These are phyloP conservation scores for Allomyces javanicus DNA, from an alignment of 192 early-diverging fungal genomes.

Conservation along the genomic window DNA sequence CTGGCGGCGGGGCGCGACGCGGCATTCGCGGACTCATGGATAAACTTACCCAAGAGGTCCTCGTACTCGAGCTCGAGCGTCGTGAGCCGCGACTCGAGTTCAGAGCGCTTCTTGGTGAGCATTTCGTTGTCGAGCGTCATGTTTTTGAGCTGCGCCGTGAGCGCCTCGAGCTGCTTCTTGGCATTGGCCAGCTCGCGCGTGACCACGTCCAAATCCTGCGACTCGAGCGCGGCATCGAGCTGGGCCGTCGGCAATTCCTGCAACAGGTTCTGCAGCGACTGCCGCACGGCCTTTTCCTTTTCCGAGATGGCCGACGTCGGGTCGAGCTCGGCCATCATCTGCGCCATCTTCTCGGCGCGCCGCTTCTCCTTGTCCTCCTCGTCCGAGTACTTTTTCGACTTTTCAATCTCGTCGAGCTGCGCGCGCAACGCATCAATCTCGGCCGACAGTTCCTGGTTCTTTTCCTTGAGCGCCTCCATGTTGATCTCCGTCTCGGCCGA, in stretches of 20 bases:
- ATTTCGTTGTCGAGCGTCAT: constrained; percentile 34
- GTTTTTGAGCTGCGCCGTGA: constrained; percentile 39
- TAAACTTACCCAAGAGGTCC: constrained; percentile 40
- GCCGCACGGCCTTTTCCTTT: constrained; percentile 55
- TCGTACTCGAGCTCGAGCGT: constrained; percentile 62
- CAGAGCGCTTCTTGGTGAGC: constrained; percentile 35
- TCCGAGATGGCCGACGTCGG: constrained; percentile 49
- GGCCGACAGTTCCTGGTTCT: constrained; percentile 48
- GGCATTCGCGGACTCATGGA: not conserved
- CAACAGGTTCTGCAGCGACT: constrained; percentile 31
- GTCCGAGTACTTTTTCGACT: constrained; percentile 21
- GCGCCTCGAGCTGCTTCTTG: constrained; percentile 35
- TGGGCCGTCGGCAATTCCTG: not conserved
- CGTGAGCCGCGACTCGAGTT: constrained; percentile 47
- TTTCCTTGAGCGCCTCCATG: constrained; percentile 75
- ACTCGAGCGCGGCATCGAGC: constrained; percentile 18
- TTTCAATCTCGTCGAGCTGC: constrained; percentile 27
- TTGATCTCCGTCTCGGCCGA: constrained; percentile 74
- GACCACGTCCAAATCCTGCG: constrained; percentile 27
- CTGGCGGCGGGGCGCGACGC: no score
- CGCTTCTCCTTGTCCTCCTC: constrained; percentile 56
- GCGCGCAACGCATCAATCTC: constrained; percentile 63
- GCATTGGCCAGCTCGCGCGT: constrained; percentile 51
- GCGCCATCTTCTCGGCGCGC: constrained; percentile 64
- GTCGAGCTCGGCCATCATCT: constrained; percentile 66